These are phyloP conservation scores for Mycocentrospora acerina DNA, from an alignment of 2,329 filamentous ascomycete species.

Conservation along the genomic window DNA sequence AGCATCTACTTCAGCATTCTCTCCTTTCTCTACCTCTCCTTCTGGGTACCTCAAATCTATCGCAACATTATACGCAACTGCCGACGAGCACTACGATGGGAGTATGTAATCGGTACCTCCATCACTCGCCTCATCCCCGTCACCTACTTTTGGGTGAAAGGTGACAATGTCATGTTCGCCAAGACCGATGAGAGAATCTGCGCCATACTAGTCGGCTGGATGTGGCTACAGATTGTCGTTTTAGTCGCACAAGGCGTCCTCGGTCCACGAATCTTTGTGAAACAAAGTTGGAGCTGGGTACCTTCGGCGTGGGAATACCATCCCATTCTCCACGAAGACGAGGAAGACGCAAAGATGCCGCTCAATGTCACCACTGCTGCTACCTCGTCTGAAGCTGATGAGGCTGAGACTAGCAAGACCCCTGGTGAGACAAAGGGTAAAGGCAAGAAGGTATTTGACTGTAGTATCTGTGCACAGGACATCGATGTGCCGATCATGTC, in stretches of 20 bases:
- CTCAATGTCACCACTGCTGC: slow-evolving; percentile 61
- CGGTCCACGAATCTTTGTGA: slow-evolving; percentile 84
- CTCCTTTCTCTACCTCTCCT: slow-evolving; percentile 76
- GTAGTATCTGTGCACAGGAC: slow-evolving; percentile 90
- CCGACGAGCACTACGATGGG: slow-evolving; percentile 86
- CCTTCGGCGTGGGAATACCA: slow-evolving; percentile 90
- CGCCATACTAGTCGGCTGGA: slow-evolving; percentile 68
- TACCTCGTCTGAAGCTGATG: slow-evolving; percentile 7
- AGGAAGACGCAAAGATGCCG: slow-evolving; percentile 73
- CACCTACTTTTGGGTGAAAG: slow-evolving; percentile 78
- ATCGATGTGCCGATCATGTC: slow-evolving; percentile 84
- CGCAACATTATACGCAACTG: slow-evolving; percentile 90
- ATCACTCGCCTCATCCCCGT: slow-evolving; percentile 76
- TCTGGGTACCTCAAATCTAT: slow-evolving; percentile 90
- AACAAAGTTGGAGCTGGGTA: slow-evolving; percentile 66
- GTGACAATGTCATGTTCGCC: slow-evolving; percentile 79
- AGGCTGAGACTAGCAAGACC: slow-evolving; percentile 9
- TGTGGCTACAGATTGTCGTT: slow-evolving; percentile 81
- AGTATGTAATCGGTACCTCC: slow-evolving; percentile 84
- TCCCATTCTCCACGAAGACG: slow-evolving; percentile 80
- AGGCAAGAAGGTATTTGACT: slow-evolving; percentile 70
- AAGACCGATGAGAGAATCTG: slow-evolving; percentile 68
- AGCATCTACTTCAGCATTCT: slow-evolving; percentile 63
- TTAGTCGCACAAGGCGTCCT: slow-evolving; percentile 82
- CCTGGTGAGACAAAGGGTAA: slow-evolving; percentile 9